Evolutionary conservation across 371 early-diverging fungal genomes (phyloP).

Genomic region (Saksenaea vasiformis): DNA sequence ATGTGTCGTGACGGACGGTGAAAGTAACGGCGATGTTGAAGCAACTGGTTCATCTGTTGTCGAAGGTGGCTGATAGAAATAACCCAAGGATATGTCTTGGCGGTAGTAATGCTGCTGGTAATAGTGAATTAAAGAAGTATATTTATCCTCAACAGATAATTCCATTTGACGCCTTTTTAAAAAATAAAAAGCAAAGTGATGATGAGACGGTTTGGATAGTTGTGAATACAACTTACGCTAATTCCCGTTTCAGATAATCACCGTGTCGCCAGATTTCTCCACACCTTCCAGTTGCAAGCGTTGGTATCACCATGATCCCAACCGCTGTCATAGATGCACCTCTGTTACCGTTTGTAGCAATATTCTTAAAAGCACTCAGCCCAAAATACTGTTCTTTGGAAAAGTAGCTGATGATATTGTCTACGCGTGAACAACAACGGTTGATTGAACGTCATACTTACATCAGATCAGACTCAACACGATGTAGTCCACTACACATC

Average conservation of each 20-base stretch:
- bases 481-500: slow-evolving; percentile 65
- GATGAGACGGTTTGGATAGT: background rate
- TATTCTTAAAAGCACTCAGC: slow-evolving; percentile 53
- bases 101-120: slow-evolving; percentile 5
- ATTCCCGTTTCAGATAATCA: slow-evolving; percentile 31
- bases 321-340: slow-evolving; percentile 63
- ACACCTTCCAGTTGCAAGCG: slow-evolving; percentile 42
- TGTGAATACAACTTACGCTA: slow-evolving; percentile 14
- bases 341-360: slow-evolving; percentile 29
- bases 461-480: slow-evolving; percentile 55
- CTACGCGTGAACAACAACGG: background rate
- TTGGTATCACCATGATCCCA: slow-evolving; percentile 55
- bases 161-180: background rate
- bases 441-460: slow-evolving; percentile 22
- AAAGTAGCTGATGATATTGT: slow-evolving; percentile 47
- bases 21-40: background rate
- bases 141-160: background rate
- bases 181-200: too few relatives aligned
- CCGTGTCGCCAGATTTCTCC: slow-evolving; percentile 56
- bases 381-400: slow-evolving; percentile 46
- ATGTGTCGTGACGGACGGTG: background rate
- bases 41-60: background rate
- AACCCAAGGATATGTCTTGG: background rate
- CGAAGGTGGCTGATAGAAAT: background rate
- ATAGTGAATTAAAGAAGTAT: slow-evolving; percentile 10